Base-by-base conservation (phyloP, 179 eudicot genomes). In the Heliamphora pulchella region DNA sequence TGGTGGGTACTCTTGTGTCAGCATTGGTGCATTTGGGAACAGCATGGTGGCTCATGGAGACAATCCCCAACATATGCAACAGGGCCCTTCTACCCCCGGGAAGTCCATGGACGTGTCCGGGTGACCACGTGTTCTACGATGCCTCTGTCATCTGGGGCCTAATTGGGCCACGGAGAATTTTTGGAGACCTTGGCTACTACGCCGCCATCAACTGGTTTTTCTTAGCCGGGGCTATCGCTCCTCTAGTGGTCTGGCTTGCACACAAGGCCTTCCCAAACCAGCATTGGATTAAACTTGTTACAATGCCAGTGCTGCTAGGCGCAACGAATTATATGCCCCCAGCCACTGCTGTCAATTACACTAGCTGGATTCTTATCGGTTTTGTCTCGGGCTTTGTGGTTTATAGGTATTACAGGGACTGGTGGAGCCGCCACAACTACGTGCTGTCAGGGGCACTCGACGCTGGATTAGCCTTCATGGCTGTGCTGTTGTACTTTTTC, bases 61-160 rank as follows among this genome's bases (percentile, higher is more conserved):
- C 89, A 31, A 82, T 87, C 77, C 88, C 83, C 1, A 50, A 84
- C 53, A 74, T 90, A 2, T 90, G 93, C 43, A 86, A 90, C 79
- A 15, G 65, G 5, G 73, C 87, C 11, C 20, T 48, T 8, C 75
- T 71, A 5, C 90, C 89, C 22, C 78, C 86, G 0, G 78, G 79
- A 76, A 90, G 92, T 63, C 89, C 92, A 2, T 90, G 93, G 92
- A 90, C 90, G 4, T 90, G 92, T 74, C 84, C 86, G 5, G 51
- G 64, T 15, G 91, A 89, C 77, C 77, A 80, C 1, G 81, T 86
- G 59, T 89, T 89, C 86, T 89, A 81, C 39, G 87, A 86, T 18
- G 89, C 93, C 13, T 87, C 91, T 0, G 93, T 89, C 57, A 83
- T 89, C 47, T 90, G 90, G 89, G 91, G 91, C 50, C 82, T 89